Base-by-base conservation (phyloP, 768 basidiomycete genomes). In the Rhizopogon roseolus region DNA sequence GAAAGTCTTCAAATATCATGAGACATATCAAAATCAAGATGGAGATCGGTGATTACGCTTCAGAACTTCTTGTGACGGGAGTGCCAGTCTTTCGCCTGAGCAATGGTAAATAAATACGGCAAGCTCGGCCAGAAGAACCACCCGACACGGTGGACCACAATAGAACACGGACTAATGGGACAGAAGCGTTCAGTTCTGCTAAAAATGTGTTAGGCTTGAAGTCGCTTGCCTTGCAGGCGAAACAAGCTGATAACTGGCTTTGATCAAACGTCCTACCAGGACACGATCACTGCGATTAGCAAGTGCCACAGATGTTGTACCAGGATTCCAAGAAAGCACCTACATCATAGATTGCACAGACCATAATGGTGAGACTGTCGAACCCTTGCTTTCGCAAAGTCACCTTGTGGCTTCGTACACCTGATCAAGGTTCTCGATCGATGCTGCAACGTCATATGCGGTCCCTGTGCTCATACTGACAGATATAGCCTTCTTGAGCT, bases 391-490 rank as follows among this genome's bases (percentile, higher is more conserved):
- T 61, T 62, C n/a, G 45, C 22, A 58, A 68, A 40, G 51, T 71
- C 55, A 7, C 69, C 73, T 40, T 60, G n/a, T 60, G 34, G 64
- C 61, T 57, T 76, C 76, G 32, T 68, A 66, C 14, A 74, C 58
- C 44, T 64, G 59, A 1, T 64, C 75, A 14, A 74, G 61, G 50
- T 73, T 74, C 54, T 76, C 73, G 16, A 71, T 58, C 36, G 72
- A 67, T 4, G 67, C 69, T 4, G 71, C 72, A 3, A 64, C 66
- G 54, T 75, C 73, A 27, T 68, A 63, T 14, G 61, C 50, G 17
- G 60, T 52, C 2, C 64, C 64, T 10, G 16, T 32, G 28, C 38
- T 57, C 17, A 56, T 60, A 50, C 73, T 61, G 14, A 74, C 60
- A 3, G 49, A 36, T 22, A 71, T 34, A 6, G 71, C 72, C 52